Evolutionary conservation across 2,329 filamentous ascomycete genomes (phyloP), one percentile per base, ranked within the genome.

Genomic region (Colletotrichum sp.): DNA sequence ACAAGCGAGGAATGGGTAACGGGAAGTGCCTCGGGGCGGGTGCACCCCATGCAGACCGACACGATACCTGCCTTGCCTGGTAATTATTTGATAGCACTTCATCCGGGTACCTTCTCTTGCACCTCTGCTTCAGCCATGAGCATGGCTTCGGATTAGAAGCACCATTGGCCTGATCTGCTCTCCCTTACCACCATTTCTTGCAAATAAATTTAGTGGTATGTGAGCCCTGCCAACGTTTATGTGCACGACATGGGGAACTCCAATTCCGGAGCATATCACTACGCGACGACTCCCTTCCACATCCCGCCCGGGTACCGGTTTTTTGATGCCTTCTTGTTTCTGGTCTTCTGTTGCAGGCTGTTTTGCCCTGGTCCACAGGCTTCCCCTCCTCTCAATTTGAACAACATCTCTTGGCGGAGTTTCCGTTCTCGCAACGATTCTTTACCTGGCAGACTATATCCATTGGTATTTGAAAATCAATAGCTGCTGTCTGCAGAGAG

Each of bases 191-290:
- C 60, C 16, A 32, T 74, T 74, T 71, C 55, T 52, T 60, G 27
- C 34, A 32, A 39, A 32, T 34, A 19, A 48, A 4, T 55, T 16
- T 34, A n/a, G 61, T 22, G 67, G 25, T 39, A 57, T 36, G 27
- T 44, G 57, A 61, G 55, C 30, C 68, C 52, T 75, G 55, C 61
- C 64, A 65, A 69, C 44, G 32, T 72, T 59, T 48, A 65, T 76
- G 70, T 76, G 64, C 71, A 74, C 71, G 74, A 76, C 74, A 65
- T 74, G 74, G 74, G 63, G 69, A 22, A 32, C 22, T 36, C 57
- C 60, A 65, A 52, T 39, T 76, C 64, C 57, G 64, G 44, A 74
- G 64, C 44, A 59, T 69, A 59, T 74, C 71, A 70, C 64, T 73
- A 65, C 44, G 44, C n/a, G 44, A 73, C 63, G 39, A 59, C 39